Conservation (phyloP, 2,329 filamentous ascomycete species). For the Colletotrichum cordylinicola region DNA sequence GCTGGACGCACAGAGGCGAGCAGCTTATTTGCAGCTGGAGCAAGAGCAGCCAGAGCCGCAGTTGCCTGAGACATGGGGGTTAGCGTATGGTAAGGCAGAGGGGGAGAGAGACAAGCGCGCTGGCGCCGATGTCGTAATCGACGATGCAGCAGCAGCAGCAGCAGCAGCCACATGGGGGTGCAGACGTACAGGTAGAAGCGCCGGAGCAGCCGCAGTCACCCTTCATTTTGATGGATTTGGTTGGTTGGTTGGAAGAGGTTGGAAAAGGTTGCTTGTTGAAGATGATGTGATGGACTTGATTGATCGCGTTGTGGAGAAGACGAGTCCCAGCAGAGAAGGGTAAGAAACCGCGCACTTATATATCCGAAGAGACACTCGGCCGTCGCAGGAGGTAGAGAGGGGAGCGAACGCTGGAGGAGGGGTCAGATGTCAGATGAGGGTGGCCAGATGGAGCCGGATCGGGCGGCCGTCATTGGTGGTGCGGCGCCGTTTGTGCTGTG, state of each 20-base stretch:
- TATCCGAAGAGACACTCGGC: slow-evolving; percentile 1
- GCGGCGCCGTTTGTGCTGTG: slow-evolving; percentile 11
- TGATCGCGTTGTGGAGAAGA: slow-evolving; percentile 4
- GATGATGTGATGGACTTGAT: slow-evolving; percentile 5
- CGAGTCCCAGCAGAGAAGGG: background rate
- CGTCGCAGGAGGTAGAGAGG: background rate
- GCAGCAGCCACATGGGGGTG: background rate
- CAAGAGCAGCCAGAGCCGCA: slow-evolving; percentile 25
- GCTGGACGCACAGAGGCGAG: background rate
- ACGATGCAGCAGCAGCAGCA: background rate
- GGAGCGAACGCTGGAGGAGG: slow-evolving; percentile 1
- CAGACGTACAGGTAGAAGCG: slow-evolving; percentile 22
- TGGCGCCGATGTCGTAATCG: background rate
- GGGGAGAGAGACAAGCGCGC: background rate
- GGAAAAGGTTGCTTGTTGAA: slow-evolving; percentile 1
- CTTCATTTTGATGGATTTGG: slow-evolving; percentile 26
- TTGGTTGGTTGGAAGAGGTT: slow-evolving; percentile 1
- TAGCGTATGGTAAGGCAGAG: background rate
- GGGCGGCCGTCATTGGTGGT: slow-evolving; percentile 11
- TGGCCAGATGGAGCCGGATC: slow-evolving; percentile 20
- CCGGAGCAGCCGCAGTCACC: slow-evolving; percentile 28
- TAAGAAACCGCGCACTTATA: slow-evolving; percentile 17
- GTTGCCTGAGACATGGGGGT: slow-evolving; percentile 18
- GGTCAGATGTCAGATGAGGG: slow-evolving; percentile 22
- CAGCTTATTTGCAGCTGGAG: slow-evolving; percentile 15